phyloP scores from a whole-genome alignment of 345 rosid species.

The Camelina sativa region DNA sequence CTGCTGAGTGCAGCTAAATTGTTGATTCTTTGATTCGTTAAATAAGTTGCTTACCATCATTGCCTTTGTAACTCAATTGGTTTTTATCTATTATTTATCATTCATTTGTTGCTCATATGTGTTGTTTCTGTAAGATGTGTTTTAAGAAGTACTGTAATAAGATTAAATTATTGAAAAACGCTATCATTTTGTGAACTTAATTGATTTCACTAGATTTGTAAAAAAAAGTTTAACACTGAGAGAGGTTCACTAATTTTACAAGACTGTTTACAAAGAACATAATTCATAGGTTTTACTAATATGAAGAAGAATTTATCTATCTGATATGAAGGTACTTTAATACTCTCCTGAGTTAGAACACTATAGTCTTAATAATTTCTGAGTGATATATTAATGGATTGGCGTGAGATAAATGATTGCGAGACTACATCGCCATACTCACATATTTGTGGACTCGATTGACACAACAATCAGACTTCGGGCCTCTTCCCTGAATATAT shows the following conservation, averaged over 20 bases:
- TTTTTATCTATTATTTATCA: constrained; percentile 1
- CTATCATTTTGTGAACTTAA: not conserved
- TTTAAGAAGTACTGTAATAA: constrained; percentile 1
- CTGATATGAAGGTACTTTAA: too few relatives aligned
- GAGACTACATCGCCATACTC: not conserved
- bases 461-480: not conserved
- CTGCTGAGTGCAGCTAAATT: constrained; percentile 47
- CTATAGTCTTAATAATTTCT: not conserved
- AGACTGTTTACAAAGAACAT: too few relatives aligned
- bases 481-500: not conserved
- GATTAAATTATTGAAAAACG: not conserved
- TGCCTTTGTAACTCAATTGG: constrained; percentile 10
- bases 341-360: not conserved
- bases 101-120: constrained; percentile 25
- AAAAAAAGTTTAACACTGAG: not conserved
- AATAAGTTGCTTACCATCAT: constrained; percentile 20
- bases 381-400: too few relatives aligned
- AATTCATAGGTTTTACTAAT: too few relatives aligned
- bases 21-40: not conserved
- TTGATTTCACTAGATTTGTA: not conserved
- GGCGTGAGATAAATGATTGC: not conserved
- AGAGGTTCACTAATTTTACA: not conserved
- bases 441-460: not conserved
- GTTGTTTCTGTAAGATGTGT: constrained; percentile 4
- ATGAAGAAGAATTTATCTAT: too few relatives aligned